Conservation (phyloP, 108 stramenopile species). For the Cyclotella cryptica region DNA sequence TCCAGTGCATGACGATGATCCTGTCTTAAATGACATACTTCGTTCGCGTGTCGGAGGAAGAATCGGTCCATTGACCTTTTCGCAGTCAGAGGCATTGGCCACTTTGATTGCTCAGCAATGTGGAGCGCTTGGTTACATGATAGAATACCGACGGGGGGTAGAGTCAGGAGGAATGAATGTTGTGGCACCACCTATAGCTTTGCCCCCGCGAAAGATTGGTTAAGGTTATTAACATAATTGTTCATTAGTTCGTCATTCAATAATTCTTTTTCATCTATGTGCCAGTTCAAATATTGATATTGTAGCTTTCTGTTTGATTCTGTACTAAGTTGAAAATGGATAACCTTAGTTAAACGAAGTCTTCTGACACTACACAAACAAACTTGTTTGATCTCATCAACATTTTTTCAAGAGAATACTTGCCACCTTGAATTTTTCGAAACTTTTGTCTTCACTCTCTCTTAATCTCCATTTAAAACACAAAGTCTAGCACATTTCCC, state of each 20-base stretch:
- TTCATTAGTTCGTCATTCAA: background rate
- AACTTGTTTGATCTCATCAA: too few relatives aligned
- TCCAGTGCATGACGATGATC: conserved; percentile 87
- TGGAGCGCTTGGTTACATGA: conserved; percentile 88
- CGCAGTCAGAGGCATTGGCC: conserved; percentile 83
- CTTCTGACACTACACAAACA: too few relatives aligned
- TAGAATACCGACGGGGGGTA: conserved; percentile 71
- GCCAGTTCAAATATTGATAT: too few relatives aligned
- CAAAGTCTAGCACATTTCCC: too few relatives aligned
- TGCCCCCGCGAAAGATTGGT: conserved; percentile 67
- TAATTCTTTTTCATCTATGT: background rate
- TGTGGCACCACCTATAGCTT: conserved; percentile 79
- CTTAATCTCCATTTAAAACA: too few relatives aligned
- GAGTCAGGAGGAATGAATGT: conserved; percentile 61
- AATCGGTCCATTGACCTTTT: conserved; percentile 81
- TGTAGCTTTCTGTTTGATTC: too few relatives aligned
- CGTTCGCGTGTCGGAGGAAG: conserved; percentile 79
- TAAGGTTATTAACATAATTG: background rate
- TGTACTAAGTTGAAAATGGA: too few relatives aligned
- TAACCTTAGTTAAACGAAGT: too few relatives aligned
- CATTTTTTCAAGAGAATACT: too few relatives aligned
- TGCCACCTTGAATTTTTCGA: too few relatives aligned
- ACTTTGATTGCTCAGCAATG: conserved; percentile 82
- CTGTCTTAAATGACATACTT: conserved; percentile 81
- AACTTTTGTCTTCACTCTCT: too few relatives aligned